Evolutionary conservation across 192 early-diverging fungal genomes (phyloP), one percentile per base, ranked within the genome.

Genomic region (Dissophora globulifera): DNA sequence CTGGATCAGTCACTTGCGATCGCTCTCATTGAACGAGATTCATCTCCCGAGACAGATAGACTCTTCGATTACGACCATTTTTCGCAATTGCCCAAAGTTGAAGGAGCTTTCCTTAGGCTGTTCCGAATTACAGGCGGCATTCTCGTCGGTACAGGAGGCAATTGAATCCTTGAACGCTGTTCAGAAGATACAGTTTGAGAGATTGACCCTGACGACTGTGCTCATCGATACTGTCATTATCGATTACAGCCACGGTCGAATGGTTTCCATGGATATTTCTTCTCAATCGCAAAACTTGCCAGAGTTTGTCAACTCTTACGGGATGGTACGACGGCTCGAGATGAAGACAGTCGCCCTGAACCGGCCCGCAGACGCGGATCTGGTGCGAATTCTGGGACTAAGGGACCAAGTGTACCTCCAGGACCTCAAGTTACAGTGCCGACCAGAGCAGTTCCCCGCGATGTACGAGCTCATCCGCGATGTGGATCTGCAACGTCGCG

Each of bases 31-130:
- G 16, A 11, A 2, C 3, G 52, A 15, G 3, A 6, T 4, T 38
- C 5, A 6, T 3, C 19, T 22, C 32, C 22, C 32, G 32, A 38
- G 17, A 2, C 4, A 38, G 2, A 8, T 38, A 54, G 15, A 20
- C 4, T 5, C 13, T 23, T 7, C 4, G 19, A 2, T 54, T 4
- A 5, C 52, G 23, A 15, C 13, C 15, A 3, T 54, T 2, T 38
- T 54, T 19, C 31, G 33, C 19, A 54, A 54, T 19, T 54, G 52
- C 19, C 52, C 52, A 38, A 54, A 54, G 22, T 33, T 54, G 15
- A 33, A 20, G 5, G 32, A 38, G 11, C 52, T 54, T 13, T 12
- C 15, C 0, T 33, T 54, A 1, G n/a, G 22, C 17, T 54, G 52
- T 13, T n/a, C 3, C 19, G 19, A 4, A 3, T 17, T 54, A 5